Base-by-base conservation (phyloP, 208 protist species). In the Leishmania turanica region DNA sequence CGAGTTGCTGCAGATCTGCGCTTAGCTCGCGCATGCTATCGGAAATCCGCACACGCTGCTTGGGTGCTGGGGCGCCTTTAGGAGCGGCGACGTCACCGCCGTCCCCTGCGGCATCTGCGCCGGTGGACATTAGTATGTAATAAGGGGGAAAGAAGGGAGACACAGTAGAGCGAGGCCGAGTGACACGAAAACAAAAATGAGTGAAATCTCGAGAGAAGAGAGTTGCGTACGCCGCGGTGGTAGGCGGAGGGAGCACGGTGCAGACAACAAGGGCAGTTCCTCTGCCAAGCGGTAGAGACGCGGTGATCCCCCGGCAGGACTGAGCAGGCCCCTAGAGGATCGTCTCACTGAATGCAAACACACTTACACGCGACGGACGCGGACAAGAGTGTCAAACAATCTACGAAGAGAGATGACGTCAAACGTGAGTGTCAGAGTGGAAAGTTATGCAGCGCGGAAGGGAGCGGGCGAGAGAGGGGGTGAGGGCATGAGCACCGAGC, bases 1-100 rank as follows among this genome's bases (percentile, higher is more conserved):
- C 90, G 19, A 96, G 79, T 69, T 84, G 84, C 77, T 87, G 77
- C 4, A 94, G 68, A 49, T 73, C 71, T 2, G 62, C 82, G 64
- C 88, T 87, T 19, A 96, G 68, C 64, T 85, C 82, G 0, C 70
- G 75, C 77, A 92, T 81, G 77, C 85, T 90, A 71, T 85, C 86
- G 21, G 76, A 70, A 37, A 84, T 87, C 45, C 70, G 56, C 78
- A 82, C 75, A 47, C 54, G 56, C 60, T 64, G 15, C 45, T 54
- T 81, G 5, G 76, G 65, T 21, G 24, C 31, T 49, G 68, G 24
- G 45, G 40, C 7, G 0, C 45, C 27, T 19, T 51, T 31, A 37
- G n/a, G 8, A 13, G 78, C 24, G 6, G 49, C 21, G n/a, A 31
- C 68, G 5, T 53, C 75, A 2, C 76, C 31, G 54, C 34, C 77